A percentile compares a stretch with the other conserved stretches of the same genome.
Evolutionary conservation across 805 yeast genomes (phyloP).

Genomic region (Yarrowia sp.): DNA sequence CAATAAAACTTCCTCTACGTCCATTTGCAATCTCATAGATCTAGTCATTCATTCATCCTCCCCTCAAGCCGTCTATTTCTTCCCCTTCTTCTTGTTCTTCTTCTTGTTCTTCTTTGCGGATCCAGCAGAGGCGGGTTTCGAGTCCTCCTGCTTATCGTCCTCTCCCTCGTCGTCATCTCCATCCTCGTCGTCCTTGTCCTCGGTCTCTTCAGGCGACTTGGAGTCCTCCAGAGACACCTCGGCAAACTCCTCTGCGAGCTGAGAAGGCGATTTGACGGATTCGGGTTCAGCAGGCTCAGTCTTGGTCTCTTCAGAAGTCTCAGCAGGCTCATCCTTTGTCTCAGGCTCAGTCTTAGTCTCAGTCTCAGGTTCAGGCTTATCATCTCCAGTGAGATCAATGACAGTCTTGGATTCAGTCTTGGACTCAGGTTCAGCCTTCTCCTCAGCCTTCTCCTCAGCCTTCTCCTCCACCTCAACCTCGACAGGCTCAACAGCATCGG

Average conservation of each 20-base stretch:
- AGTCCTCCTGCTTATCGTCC: constrained; percentile 39
- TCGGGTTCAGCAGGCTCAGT: no score
- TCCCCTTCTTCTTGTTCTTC: constrained; percentile 40
- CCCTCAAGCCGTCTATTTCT: not conserved
- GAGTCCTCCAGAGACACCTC: constrained; percentile 38
- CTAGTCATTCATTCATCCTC: no score
- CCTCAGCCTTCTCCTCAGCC: not conserved
- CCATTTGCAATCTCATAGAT: no score
- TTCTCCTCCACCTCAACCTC: constrained; percentile 1
- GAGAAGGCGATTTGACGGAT: no score
- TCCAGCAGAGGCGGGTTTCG: constrained; percentile 36
- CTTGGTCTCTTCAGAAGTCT: constrained; percentile 38
- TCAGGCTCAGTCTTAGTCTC: constrained; percentile 35
- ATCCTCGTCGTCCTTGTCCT: constrained; percentile 16
- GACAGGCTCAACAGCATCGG: constrained; percentile 9
- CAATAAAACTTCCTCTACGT: no score
- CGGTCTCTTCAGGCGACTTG: constrained; percentile 40
- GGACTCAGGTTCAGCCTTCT: not conserved
- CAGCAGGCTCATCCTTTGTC: constrained; percentile 40
- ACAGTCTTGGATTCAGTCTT: not conserved
- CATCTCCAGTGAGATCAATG: not conserved
- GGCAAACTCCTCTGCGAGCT: constrained; percentile 10
- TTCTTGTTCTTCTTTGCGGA: constrained; percentile 40
- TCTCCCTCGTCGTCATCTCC: constrained; percentile 40
- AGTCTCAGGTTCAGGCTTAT: not conserved